Evolutionary conservation across 192 early-diverging fungal genomes (phyloP).

Genomic region (Neocallimastix lanati): DNA sequence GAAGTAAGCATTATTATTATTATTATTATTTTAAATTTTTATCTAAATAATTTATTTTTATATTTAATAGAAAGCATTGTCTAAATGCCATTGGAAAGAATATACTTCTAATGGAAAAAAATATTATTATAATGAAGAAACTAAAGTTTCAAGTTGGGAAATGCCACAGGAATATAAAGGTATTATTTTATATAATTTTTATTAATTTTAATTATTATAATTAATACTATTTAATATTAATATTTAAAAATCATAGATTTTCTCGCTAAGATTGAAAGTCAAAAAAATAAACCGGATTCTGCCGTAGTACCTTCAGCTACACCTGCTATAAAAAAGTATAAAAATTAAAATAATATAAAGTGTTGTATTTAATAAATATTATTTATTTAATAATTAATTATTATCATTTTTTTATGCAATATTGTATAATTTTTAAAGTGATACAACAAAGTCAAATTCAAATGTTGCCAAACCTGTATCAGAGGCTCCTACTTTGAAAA

Average conservation of each 20-base stretch:
- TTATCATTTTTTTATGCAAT: too few relatives aligned
- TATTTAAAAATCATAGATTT: too few relatives aligned
- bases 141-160: background rate
- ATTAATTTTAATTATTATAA: too few relatives aligned
- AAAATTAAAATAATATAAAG: too few relatives aligned
- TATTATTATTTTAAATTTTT: too few relatives aligned
- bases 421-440: background rate
- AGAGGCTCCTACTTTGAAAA: background rate
- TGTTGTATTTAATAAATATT: too few relatives aligned
- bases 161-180: background rate
- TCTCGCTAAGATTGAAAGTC: background rate
- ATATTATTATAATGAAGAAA: background rate
- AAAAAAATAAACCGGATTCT: background rate
- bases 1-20: slow-evolving; percentile 52
- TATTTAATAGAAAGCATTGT: slow-evolving; percentile 15
- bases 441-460: background rate
- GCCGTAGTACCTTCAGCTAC: background rate
- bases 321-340: background rate
- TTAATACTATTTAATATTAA: too few relatives aligned
- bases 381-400: too few relatives aligned
- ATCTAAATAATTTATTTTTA: too few relatives aligned
- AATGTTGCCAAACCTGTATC: background rate
- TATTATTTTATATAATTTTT: background rate
- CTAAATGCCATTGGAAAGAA: background rate
- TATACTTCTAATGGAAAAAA: background rate